A percentile compares a stretch with the other conserved stretches of the same genome.
phyloP scores from a whole-genome alignment of 2,329 filamentous ascomycete genomes.

The Claviceps arundinis region DNA sequence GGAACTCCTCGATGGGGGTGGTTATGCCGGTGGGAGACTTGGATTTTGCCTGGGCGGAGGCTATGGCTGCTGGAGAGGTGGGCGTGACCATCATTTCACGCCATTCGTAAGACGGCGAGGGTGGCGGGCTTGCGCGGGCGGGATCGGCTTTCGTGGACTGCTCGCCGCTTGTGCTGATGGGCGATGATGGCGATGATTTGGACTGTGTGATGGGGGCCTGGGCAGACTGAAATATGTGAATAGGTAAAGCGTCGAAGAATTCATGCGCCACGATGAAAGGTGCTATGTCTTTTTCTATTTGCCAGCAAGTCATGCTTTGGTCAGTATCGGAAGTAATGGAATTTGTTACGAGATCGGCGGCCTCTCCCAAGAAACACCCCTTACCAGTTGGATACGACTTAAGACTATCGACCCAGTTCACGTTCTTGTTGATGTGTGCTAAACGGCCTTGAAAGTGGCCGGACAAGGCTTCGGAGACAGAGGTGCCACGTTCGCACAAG shows the following conservation, averaged over 20 bases:
- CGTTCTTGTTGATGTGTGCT: conserved; percentile 61
- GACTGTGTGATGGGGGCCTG: conserved; percentile 15
- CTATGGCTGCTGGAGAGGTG: conserved; percentile 41
- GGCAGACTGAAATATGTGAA: conserved; percentile 83
- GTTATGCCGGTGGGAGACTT: conserved; percentile 26
- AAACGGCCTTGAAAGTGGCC: conserved; percentile 62
- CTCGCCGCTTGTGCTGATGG: neutral
- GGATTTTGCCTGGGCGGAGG: conserved; percentile 40
- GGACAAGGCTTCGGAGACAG: conserved; percentile 55
- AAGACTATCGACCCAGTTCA: conserved; percentile 85
- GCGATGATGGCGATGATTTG: conserved; percentile 12
- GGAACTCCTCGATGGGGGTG: conserved; percentile 60
- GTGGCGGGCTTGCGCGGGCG: neutral
- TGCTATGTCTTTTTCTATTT: conserved; percentile 49
- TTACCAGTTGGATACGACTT: conserved; percentile 62
- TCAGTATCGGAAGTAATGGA: neutral
- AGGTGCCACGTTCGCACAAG: conserved; percentile 60
- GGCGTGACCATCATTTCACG: conserved; percentile 69
- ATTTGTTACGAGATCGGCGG: too few relatives aligned
- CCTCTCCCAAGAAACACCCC: conserved; percentile 7
- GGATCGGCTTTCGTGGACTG: neutral
- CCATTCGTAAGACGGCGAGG: conserved; percentile 44
- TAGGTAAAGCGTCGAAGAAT: conserved; percentile 95
- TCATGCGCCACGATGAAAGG: conserved; percentile 96
- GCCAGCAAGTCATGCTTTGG: neutral